phyloP scores from a whole-genome alignment of 371 early-diverging fungal genomes.

The Nosema muscidifuracis region DNA sequence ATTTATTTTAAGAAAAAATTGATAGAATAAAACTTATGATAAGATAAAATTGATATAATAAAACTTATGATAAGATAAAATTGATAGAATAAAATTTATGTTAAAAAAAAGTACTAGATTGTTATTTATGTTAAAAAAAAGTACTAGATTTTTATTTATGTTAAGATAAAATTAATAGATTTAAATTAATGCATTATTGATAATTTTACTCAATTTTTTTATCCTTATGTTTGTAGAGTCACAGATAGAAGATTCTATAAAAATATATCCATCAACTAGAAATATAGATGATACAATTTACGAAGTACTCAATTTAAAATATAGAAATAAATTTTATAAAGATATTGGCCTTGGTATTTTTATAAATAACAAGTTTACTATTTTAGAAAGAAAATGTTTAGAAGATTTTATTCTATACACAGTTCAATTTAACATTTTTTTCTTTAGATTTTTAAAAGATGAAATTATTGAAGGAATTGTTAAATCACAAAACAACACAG shows the following conservation, averaged over 20 bases:
- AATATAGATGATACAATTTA: conserved; percentile 10
- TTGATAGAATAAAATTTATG: too few species aligned
- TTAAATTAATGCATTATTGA: too few species aligned
- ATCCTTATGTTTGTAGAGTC: conserved; percentile 26
- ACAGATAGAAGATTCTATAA: conserved; percentile 39
- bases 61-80: too few species aligned
- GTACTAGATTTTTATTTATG: too few species aligned
- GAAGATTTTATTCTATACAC: conserved; percentile 30
- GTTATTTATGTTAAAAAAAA: too few species aligned
- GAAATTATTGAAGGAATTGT: conserved; percentile 39
- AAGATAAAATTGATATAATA: too few species aligned
- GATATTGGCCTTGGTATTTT: conserved; percentile 32
- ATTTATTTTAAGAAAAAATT: too few species aligned
- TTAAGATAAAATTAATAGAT: too few species aligned
- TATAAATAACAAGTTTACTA: conserved; percentile 3
- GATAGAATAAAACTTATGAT: too few species aligned
- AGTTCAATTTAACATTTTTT: conserved; percentile 36
- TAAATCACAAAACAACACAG: conserved; percentile 16
- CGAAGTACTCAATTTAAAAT: conserved; percentile 27
- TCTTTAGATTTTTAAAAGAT: conserved; percentile 42
- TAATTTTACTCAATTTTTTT: too few species aligned
- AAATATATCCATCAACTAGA: conserved; percentile 11
- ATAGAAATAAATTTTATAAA: conserved; percentile 21
- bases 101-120: too few species aligned
- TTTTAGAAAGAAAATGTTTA: conserved; percentile 22